A percentile compares a stretch with the other conserved stretches of the same genome.
These are phyloP conservation scores for Tylopilus intermedius DNA, from an alignment of 768 basidiomycete genomes.

Conservation along the genomic window DNA sequence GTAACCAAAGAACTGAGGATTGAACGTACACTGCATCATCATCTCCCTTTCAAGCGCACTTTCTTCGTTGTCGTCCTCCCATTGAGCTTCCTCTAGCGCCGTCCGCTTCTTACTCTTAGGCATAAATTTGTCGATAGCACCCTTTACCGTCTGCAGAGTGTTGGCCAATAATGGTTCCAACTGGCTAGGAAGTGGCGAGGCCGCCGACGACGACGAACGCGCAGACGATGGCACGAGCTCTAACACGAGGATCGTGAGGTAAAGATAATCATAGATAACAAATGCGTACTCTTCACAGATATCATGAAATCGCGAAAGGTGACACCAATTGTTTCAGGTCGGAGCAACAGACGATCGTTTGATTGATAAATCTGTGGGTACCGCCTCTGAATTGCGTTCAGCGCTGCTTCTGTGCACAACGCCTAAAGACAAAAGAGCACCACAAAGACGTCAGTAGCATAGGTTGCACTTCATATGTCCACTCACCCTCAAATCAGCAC, in stretches of 20 bases:
- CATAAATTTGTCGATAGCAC: slow-evolving; percentile 65
- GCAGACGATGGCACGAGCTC: slow-evolving; percentile 95
- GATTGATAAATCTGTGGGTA: slow-evolving; percentile 98
- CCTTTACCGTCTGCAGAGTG: slow-evolving; percentile 66
- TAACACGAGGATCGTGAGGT: slow-evolving; percentile 30
- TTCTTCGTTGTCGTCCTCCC: slow-evolving; percentile 75
- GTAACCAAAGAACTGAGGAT: background rate
- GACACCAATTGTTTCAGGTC: slow-evolving; percentile 81
- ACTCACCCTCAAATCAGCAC: slow-evolving; percentile 89
- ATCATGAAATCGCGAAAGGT: slow-evolving; percentile 94
- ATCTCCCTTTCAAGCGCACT: slow-evolving; percentile 86
- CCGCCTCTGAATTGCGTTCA: slow-evolving; percentile 92
- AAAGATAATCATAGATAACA: background rate
- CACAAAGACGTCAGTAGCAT: slow-evolving; percentile 1
- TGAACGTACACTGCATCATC: slow-evolving; percentile 70
- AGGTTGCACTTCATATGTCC: background rate
- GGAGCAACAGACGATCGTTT: slow-evolving; percentile 74
- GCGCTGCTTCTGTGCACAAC: slow-evolving; percentile 90
- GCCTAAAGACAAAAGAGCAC: slow-evolving; percentile 45
- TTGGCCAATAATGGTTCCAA: slow-evolving; percentile 72
- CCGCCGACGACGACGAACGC: slow-evolving; percentile 80
- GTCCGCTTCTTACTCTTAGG: slow-evolving; percentile 77
- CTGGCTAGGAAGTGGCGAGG: slow-evolving; percentile 79
- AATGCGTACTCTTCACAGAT: slow-evolving; percentile 79
- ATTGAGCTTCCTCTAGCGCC: slow-evolving; percentile 93